Conservation (phyloP, 768 basidiomycete species). For the Termitomyces sp. region DNA sequence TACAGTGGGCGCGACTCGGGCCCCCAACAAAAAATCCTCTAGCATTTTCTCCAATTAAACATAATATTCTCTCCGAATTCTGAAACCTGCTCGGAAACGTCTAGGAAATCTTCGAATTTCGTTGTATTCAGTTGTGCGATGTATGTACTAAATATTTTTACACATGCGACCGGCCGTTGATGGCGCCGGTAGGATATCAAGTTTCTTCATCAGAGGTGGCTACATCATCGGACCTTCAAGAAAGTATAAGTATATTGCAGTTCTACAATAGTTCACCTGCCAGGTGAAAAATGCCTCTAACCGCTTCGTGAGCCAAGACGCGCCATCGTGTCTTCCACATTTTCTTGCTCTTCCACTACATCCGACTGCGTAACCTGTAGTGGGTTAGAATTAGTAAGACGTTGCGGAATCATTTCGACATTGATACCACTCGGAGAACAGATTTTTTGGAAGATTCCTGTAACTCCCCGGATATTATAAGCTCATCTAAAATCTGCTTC, state of each 20-base stretch:
- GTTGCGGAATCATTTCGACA: not conserved
- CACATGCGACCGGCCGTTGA: not conserved
- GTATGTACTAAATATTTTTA: not conserved
- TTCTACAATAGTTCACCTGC: conserved; percentile 14
- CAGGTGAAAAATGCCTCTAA: conserved; percentile 33
- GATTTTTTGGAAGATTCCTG: conserved; percentile 97
- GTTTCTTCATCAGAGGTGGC: not conserved
- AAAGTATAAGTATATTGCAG: conserved; percentile 16
- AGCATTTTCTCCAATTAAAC: not conserved
- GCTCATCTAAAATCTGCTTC: conserved; percentile 80
- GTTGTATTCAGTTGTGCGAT: not conserved
- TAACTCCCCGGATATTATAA: conserved; percentile 95
- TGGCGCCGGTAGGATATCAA: not conserved
- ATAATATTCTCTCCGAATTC: not conserved
- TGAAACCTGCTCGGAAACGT: not conserved
- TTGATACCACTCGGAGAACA: conserved; percentile 51
- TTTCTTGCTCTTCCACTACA: conserved; percentile 80
- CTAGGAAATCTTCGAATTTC: not conserved
- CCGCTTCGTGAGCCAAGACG: conserved; percentile 69
- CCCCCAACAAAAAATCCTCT: not conserved
- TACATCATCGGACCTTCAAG: conserved; percentile 42
- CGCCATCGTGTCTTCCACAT: conserved; percentile 73
- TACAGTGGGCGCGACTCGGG: not conserved
- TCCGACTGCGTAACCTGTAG: conserved; percentile 80
- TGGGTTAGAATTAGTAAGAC: not conserved